Evolutionary conservation across 495 filamentous ascomycete genomes (phyloP).

Genomic region (Penicillium mononematosum): DNA sequence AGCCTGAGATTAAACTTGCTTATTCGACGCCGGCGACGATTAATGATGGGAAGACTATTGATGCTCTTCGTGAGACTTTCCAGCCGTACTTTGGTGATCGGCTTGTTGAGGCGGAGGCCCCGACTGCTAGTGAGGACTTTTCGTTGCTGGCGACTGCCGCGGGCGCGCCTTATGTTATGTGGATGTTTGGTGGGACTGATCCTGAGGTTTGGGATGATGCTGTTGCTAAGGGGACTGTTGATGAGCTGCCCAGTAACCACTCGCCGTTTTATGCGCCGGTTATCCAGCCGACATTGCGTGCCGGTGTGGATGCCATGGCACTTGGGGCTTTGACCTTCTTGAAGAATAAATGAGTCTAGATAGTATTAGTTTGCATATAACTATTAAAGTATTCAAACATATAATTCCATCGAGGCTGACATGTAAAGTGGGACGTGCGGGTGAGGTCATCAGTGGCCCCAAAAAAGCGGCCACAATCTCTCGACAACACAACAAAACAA

Average conservation of each 20-base stretch:
- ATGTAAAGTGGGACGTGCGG: background rate
- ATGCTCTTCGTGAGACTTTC: conserved; percentile 42
- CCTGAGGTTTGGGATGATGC: conserved; percentile 47
- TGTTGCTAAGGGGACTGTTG: conserved; percentile 40
- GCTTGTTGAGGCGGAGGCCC: conserved; percentile 26
- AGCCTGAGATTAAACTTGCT: conserved; percentile 39
- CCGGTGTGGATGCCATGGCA: conserved; percentile 55
- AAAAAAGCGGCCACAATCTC: background rate
- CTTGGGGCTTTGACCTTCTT: conserved; percentile 52
- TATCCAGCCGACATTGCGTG: conserved; percentile 57
- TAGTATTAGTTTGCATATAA: background rate
- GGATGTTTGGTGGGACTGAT: conserved; percentile 55
- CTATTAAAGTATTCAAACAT: background rate
- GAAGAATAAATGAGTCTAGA: conserved; percentile 16
- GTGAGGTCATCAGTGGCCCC: conserved; percentile 7
- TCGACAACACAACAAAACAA: background rate
- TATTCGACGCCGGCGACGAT: conserved; percentile 48
- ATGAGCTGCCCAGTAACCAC: conserved; percentile 55
- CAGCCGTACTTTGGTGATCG: conserved; percentile 41
- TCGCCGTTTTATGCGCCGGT: conserved; percentile 59
- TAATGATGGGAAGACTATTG: conserved; percentile 49
- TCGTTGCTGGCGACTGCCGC: conserved; percentile 52
- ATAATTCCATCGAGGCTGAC: background rate
- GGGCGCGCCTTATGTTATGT: conserved; percentile 54
- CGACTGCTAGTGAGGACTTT: conserved; percentile 56